Percentiles rank a stretch among this genome's conserved stretches.
These are phyloP conservation scores for Proliferodiscus dingleyae DNA, from an alignment of 2,329 filamentous ascomycete species.

Conservation along the genomic window DNA sequence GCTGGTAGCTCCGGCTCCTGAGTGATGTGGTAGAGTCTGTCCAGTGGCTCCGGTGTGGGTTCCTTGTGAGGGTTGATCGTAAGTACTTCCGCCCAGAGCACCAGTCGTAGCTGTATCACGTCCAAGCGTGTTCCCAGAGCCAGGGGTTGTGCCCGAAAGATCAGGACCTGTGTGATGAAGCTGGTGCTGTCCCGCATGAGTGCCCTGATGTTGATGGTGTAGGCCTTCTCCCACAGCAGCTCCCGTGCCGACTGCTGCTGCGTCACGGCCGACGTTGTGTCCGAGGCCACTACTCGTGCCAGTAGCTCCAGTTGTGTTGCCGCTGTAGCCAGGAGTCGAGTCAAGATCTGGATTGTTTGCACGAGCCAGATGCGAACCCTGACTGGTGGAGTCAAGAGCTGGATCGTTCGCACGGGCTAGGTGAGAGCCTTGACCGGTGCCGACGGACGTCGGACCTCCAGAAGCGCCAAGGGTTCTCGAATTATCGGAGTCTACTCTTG, in stretches of 20 bases:
- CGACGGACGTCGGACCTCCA: not conserved
- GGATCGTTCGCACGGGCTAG: too few relatives aligned
- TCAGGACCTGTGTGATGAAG: too few relatives aligned
- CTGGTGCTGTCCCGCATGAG: too few relatives aligned
- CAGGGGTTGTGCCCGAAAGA: too few relatives aligned
- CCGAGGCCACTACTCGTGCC: constrained; percentile 3
- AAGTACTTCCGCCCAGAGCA: too few relatives aligned
- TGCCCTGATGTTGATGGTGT: too few relatives aligned
- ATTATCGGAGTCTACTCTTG: too few relatives aligned
- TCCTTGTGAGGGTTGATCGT: not conserved
- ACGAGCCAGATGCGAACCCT: too few relatives aligned
- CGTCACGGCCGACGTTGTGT: constrained; percentile 13
- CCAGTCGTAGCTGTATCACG: too few relatives aligned
- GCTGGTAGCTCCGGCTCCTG: not conserved
- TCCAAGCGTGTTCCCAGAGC: too few relatives aligned
- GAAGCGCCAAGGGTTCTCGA: constrained; percentile 43
- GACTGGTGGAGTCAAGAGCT: too few relatives aligned
- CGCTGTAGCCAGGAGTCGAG: not conserved
- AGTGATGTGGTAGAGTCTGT: not conserved
- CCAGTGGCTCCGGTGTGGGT: constrained; percentile 5
- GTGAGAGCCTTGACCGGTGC: not conserved
- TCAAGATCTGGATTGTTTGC: not conserved
- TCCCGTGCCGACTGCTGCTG: constrained; percentile 9
- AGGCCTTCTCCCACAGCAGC: constrained; percentile 10
- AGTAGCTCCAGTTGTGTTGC: not conserved